Evolutionary conservation across 805 yeast species (phyloP), one percentile per base, ranked within the genome.

Genomic region (Candida pseudoglaebosa): DNA sequence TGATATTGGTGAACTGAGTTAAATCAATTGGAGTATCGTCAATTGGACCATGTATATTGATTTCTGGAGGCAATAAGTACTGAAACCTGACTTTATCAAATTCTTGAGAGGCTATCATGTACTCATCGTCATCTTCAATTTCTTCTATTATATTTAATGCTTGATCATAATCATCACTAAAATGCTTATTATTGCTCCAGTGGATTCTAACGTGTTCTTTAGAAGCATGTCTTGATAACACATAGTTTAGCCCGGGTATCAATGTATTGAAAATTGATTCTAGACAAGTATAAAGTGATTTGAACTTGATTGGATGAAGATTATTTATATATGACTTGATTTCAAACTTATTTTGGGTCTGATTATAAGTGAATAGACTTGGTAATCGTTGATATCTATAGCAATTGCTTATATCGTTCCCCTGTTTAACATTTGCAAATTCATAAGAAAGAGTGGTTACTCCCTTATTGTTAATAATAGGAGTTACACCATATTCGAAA

Each of bases 261-360:
- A 48, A 38, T 3, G 21, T 22, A 29, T 56, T 56, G 44, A 68
- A 65, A 2, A 68, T 47, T 0, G 47, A 39, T 14, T 46, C 67
- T 32, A 68, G 60, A 1, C 51, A 34, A 1, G 22, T n/a, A 44
- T 68, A 68, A 17, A 68, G 44, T 1, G 39, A 41, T 13, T 43
- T 30, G 41, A 43, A 48, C 32, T 48, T 44, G 1, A 41, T 34
- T 13, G 72, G 71, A 35, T 68, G 66, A 39, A 68, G 50, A 41
- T 67, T 68, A 46, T 68, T 68, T 43, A 68, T 68, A 43, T 67
- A 68, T 2, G 72, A 65, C n/a, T 41, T 37, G 37, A 48, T 62
- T 7, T 39, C 44, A n/a, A 38, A 36, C 4, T 46, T 42, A 2
- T 46, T 45, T 4, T 40, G 39, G 5, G 39, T 16, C 4, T 38